A percentile compares a stretch with the other conserved stretches of the same genome.
These are phyloP conservation scores for Iris macrosiphon DNA, from an alignment of 106 monocot species.

Conservation along the genomic window DNA sequence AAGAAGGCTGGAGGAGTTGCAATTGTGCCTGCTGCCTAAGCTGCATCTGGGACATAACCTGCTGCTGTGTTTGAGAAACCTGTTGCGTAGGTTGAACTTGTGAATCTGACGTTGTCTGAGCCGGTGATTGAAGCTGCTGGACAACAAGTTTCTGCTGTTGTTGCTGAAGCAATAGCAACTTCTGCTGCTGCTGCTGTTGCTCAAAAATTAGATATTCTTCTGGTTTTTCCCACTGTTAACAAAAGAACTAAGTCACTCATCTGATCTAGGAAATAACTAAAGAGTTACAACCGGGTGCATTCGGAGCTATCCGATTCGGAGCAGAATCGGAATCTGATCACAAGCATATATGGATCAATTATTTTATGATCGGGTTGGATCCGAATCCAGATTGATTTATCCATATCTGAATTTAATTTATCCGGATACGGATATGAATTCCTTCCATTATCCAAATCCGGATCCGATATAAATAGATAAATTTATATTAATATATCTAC, in stretches of 20 bases:
- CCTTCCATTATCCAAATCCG: too few species aligned
- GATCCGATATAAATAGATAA: too few species aligned
- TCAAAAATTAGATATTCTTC: slow-evolving; percentile 83
- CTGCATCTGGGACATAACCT: slow-evolving; percentile 62
- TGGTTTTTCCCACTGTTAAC: slow-evolving; percentile 91
- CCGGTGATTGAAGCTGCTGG: slow-evolving; percentile 53
- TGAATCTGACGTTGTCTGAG: slow-evolving; percentile 40
- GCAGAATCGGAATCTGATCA: too few species aligned
- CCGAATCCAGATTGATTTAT: too few species aligned
- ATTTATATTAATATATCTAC: too few species aligned
- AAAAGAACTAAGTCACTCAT: not conserved
- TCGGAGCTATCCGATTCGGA: too few species aligned
- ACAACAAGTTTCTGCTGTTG: slow-evolving; percentile 65
- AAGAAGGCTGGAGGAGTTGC: slow-evolving; percentile 43
- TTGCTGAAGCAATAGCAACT: slow-evolving; percentile 54
- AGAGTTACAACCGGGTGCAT: too few species aligned
- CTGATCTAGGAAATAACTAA: not conserved
- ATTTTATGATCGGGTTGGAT: too few species aligned
- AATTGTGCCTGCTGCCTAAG: slow-evolving; percentile 68
- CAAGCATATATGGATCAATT: too few species aligned
- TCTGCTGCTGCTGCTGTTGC: slow-evolving; percentile 76
- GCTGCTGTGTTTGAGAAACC: slow-evolving; percentile 57
- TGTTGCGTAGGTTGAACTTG: slow-evolving; percentile 39
- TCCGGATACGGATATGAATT: too few species aligned
- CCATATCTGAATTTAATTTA: too few species aligned